Evolutionary conservation across 2,329 filamentous ascomycete genomes (phyloP), one percentile per base, ranked within the genome.

Genomic region (Aureobasidium melanogenum): DNA sequence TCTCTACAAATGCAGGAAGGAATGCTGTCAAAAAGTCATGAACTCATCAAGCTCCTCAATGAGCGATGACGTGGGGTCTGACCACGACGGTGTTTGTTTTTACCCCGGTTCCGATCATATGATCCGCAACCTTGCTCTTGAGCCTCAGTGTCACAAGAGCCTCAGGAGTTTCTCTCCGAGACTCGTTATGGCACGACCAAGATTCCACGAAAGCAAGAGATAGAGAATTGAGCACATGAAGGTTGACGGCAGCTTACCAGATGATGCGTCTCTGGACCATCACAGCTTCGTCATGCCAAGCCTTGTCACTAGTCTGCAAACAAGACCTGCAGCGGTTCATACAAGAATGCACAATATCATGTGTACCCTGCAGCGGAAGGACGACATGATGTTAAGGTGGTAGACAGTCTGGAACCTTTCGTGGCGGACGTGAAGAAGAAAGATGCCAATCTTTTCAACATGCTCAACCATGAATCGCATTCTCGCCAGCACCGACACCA

Each of bases 11-110:
- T 4, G 19, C 47, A 19, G 5, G 1, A 41, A 54, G 51, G 51
- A 55, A 55, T 43, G 51, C 51, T 17, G 19, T n/a, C 30, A 22
- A 55, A 55, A 43, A 55, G 51, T 55, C 51, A 55, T 55, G 51
- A 55, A 43, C 36, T 28, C 36, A 55, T 54, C 50, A 19, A 51
- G 47, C 47, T 38, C n/a, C 30, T 6, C n/a, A 34, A 36, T 36
- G n/a, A 28, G 24, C 39, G 34, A 38, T 58, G 55, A 58, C 41
- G 41, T 28, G 12, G 14, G 15, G 22, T 26, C 38, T 14, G 32
- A 34, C 30, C 19, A 38, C 14, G 22, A 22, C 56, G 56, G 56
- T 38, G 19, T 60, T 60, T 60, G 56, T 41, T 41, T 24, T 60
- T 36, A 14, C 30, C 36, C 56, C 56, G 56, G 26, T 6, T 22